Conservation (phyloP, 139 green algal genomes). For the Ulvella scutata region DNA sequence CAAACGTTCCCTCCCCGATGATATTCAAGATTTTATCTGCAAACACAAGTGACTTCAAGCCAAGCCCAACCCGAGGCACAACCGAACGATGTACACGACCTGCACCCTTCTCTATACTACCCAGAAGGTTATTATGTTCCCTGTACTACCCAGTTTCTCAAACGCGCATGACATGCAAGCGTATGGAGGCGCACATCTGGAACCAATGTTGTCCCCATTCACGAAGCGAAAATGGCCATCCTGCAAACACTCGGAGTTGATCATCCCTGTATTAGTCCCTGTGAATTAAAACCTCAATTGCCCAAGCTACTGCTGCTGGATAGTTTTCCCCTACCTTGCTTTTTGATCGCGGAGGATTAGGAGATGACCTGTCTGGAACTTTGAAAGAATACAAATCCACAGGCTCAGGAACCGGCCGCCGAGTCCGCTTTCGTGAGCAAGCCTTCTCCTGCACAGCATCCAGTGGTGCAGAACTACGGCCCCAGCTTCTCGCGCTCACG, state of each 20-base stretch:
- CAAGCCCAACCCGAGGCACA: no score
- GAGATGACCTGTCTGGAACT: neutral
- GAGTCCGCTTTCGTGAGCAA: no score
- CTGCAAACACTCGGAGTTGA: conserved; percentile 11
- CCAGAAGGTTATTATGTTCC: neutral
- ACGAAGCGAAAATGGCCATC: conserved; percentile 71
- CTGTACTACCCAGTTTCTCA: neutral
- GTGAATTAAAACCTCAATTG: neutral
- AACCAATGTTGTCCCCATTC: conserved; percentile 70
- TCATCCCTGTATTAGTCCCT: neutral
- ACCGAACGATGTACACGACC: no score
- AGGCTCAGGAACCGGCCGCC: no score
- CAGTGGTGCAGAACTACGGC: no score
- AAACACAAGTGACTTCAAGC: conserved; percentile 8
- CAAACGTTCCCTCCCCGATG: conserved; percentile 75
- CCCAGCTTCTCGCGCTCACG: no score
- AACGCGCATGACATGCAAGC: neutral
- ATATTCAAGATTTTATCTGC: conserved; percentile 88
- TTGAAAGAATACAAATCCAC: neutral
- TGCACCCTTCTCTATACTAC: no score
- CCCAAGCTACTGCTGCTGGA: neutral
- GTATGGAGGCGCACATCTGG: conserved; percentile 43
- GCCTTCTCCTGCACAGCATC: no score
- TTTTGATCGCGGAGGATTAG: neutral
- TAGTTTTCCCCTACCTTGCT: neutral